A percentile compares a stretch with the other conserved stretches of the same genome.
These are phyloP conservation scores for Exophiala mesophila DNA, from an alignment of 2,329 filamentous ascomycete genomes.

Conservation along the genomic window DNA sequence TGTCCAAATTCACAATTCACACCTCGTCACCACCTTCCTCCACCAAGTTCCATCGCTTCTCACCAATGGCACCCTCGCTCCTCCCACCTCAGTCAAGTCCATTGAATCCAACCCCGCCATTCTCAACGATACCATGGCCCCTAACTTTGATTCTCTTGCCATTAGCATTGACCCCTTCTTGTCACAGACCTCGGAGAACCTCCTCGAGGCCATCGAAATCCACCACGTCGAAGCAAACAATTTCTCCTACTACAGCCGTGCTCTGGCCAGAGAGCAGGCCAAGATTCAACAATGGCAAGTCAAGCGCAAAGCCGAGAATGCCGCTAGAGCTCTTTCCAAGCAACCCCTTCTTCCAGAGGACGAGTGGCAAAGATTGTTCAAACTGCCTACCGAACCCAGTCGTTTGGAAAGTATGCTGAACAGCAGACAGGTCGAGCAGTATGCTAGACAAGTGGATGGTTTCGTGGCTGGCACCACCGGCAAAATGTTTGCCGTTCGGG, in stretches of 20 bases:
- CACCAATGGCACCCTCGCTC: constrained; percentile 39
- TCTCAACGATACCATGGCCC: constrained; percentile 65
- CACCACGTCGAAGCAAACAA: constrained; percentile 99
- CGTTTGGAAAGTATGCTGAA: constrained; percentile 91
- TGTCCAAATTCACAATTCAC: constrained; percentile 89
- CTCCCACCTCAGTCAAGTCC: constrained; percentile 74
- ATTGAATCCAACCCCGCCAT: constrained; percentile 61
- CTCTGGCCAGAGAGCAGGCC: constrained; percentile 85
- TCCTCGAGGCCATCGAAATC: constrained; percentile 93
- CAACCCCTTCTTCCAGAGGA: constrained; percentile 86
- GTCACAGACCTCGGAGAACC: constrained; percentile 94
- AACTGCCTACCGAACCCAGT: constrained; percentile 91
- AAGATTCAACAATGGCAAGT: constrained; percentile 96
- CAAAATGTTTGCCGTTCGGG: constrained; percentile 97
- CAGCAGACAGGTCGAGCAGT: constrained; percentile 94
- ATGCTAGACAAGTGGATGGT: constrained; percentile 92
- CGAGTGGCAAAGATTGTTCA: constrained; percentile 97
- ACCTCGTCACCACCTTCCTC: constrained; percentile 90
- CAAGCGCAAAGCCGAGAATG: constrained; percentile 96
- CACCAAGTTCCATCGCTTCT: constrained; percentile 77
- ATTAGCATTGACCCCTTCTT: constrained; percentile 95
- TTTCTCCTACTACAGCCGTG: constrained; percentile 95
- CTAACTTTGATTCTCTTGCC: constrained; percentile 84
- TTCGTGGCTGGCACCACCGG: constrained; percentile 87
- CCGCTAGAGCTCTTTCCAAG: constrained; percentile 76